Percentiles rank a stretch among this genome's conserved stretches.
phyloP scores from a whole-genome alignment of 208 protist species.

The Wallacemonas sp. region DNA sequence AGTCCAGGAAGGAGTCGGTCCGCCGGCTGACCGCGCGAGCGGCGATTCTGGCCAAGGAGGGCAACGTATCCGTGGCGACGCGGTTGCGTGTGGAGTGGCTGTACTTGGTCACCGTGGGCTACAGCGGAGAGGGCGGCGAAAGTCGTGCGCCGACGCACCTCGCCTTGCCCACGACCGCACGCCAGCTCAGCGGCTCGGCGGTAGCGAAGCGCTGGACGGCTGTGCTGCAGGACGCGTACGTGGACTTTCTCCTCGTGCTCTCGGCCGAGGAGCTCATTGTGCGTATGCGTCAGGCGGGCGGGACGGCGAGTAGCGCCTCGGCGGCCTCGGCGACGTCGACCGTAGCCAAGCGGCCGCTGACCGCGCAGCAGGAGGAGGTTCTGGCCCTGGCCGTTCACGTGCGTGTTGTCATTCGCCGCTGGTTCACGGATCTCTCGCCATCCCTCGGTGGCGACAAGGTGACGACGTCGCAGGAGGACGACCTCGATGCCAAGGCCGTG shows the following conservation, averaged over 20 bases:
- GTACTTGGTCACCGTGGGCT: constrained; percentile 33
- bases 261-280: constrained; percentile 30
- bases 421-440: constrained; percentile 28
- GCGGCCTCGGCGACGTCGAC: not conserved
- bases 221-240: constrained; percentile 31
- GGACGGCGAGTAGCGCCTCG: not conserved
- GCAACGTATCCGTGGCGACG: constrained; percentile 3
- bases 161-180: constrained; percentile 17
- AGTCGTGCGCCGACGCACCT: not conserved
- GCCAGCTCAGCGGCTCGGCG: constrained; percentile 7
- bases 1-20: constrained; percentile 17
- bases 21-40: constrained; percentile 23
- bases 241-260: constrained; percentile 31
- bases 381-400: constrained; percentile 33
- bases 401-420: constrained; percentile 28
- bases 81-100: constrained; percentile 35
- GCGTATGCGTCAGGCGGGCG: constrained; percentile 10
- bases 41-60: constrained; percentile 20
- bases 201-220: constrained; percentile 19
- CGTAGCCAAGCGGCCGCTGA: not conserved
- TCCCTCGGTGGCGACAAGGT: not conserved
- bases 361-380: constrained; percentile 10
- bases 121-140: constrained; percentile 16
- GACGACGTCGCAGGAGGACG: constrained; percentile 12
- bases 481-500: constrained; percentile 30